phyloP scores from a whole-genome alignment of 2,329 filamentous ascomycete species.

The Corinectria fuckeliana region DNA sequence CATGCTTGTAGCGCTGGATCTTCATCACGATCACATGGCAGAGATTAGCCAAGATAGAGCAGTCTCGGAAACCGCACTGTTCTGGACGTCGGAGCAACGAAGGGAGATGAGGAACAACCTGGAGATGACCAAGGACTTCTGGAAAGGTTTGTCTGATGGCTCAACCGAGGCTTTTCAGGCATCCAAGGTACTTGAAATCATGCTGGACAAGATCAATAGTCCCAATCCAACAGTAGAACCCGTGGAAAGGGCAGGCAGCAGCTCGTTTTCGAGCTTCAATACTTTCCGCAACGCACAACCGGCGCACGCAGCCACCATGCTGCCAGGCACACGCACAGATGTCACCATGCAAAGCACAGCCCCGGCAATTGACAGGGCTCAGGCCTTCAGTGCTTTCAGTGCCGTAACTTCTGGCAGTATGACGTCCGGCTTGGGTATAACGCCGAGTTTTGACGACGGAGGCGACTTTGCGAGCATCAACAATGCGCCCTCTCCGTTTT shows the following conservation, averaged over 20 bases:
- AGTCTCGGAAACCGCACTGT: neutral
- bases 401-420: neutral
- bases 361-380: neutral
- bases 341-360: neutral
- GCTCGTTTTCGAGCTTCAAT: neutral
- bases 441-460: neutral
- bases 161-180: conserved; percentile 93
- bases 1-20: neutral
- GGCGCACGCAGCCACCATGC: neutral
- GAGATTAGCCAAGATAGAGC: neutral
- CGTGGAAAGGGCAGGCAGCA: neutral
- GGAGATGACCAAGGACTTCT: conserved; percentile 77
- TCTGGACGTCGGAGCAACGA: conserved; percentile 64
- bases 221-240: conserved; percentile 11
- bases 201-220: conserved; percentile 75
- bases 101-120: conserved; percentile 79
- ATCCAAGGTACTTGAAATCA: conserved; percentile 77
- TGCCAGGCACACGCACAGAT: neutral
- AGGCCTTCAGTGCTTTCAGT: neutral
- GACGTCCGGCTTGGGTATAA: neutral
- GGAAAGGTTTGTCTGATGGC: conserved; percentile 76
- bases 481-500: neutral
- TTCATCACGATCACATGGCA: neutral
- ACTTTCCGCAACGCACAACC: neutral
- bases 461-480: neutral